Base-by-base conservation (phyloP, 768 basidiomycete species). In the Psilocybe cyanescens region DNA sequence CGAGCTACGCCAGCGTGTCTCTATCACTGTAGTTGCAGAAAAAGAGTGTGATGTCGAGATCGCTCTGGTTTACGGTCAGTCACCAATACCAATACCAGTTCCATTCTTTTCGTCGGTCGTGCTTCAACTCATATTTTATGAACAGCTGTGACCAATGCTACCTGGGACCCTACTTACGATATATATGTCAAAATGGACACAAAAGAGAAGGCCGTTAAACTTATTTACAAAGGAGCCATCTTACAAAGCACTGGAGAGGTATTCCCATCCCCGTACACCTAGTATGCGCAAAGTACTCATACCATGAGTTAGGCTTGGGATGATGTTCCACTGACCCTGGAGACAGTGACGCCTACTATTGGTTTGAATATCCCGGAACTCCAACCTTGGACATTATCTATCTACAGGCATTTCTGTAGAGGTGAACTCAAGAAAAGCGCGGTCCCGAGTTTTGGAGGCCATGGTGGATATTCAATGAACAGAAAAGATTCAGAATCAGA, bases 311-410 rank as follows among this genome's bases (percentile, higher is more conserved):
- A 44, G 41, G 71, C 75, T 48, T 84, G 80, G 81, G 68, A 69
- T 1, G 75, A 82, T 57, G 75, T 80, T 4, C 71, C 76, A 1
- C 65, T 82, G 2, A 76, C 73, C 1, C 75, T 83, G 6, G 80
- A 82, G 65, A 83, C 81, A 0, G 75, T 77, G 0, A 71, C 74
- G 2, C 79, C 80, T 1, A 78, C 80, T 0, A 80, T 78, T 55
- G 79, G 79, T 7, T 51, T 78, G n/a, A 67, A 61, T 3, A 67
- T 80, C 3, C 80, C 81, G 1, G 61, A 58, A 4, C 75, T 83
- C 1, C 50, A 67, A 2, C 73, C 78, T 0, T 82, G 79, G 78
- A 75, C 67, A 8, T 66, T 82, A 6, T 74, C 74, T 33, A 16
- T 8, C 24, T 2, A 55, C 47, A 6, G 28, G 19, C 30, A 30